Evolutionary conservation across 2,329 filamentous ascomycete genomes (phyloP).

Genomic region (Didymella segeticola): DNA sequence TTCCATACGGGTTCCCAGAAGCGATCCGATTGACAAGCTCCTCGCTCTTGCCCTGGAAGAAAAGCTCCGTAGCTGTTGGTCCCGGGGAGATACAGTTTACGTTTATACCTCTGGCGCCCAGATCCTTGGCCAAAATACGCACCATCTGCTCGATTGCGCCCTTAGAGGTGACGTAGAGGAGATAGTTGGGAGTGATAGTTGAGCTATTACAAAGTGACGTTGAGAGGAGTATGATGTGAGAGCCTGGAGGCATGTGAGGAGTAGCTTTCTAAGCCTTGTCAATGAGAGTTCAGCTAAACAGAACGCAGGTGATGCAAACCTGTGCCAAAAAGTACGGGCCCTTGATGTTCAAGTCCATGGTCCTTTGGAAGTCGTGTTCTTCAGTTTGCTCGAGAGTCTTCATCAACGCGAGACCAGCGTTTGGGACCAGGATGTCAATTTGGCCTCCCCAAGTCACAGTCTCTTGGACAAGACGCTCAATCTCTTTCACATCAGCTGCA

Average conservation of each 20-base stretch:
- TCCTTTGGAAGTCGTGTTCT: slow-evolving; percentile 67
- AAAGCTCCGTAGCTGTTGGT: slow-evolving; percentile 64
- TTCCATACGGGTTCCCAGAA: slow-evolving; percentile 23
- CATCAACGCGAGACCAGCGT: slow-evolving; percentile 61
- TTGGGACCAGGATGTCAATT: slow-evolving; percentile 65
- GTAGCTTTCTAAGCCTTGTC: slow-evolving; percentile 27
- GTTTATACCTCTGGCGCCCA: slow-evolving; percentile 58
- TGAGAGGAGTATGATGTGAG: slow-evolving; percentile 29
- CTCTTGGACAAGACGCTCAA: slow-evolving; percentile 55
- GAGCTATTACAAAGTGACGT: slow-evolving; percentile 25
- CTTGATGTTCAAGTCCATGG: slow-evolving; percentile 65
- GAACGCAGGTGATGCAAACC: neutral
- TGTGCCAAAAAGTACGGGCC: slow-evolving; percentile 38
- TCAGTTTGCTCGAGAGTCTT: slow-evolving; percentile 63
- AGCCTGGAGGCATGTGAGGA: slow-evolving; percentile 25
- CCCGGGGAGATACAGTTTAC: slow-evolving; percentile 62
- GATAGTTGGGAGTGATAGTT: slow-evolving; percentile 30
- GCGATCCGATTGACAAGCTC: slow-evolving; percentile 31
- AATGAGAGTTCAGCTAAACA: neutral
- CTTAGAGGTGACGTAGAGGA: slow-evolving; percentile 61
- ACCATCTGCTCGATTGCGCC: slow-evolving; percentile 67
- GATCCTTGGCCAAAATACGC: slow-evolving; percentile 62
- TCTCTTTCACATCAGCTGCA: slow-evolving; percentile 54
- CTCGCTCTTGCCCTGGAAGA: slow-evolving; percentile 53
- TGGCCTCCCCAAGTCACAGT: slow-evolving; percentile 50